Conservation (phyloP, 2,329 filamentous ascomycete genomes). For the Aspergillus calidoustus region DNA sequence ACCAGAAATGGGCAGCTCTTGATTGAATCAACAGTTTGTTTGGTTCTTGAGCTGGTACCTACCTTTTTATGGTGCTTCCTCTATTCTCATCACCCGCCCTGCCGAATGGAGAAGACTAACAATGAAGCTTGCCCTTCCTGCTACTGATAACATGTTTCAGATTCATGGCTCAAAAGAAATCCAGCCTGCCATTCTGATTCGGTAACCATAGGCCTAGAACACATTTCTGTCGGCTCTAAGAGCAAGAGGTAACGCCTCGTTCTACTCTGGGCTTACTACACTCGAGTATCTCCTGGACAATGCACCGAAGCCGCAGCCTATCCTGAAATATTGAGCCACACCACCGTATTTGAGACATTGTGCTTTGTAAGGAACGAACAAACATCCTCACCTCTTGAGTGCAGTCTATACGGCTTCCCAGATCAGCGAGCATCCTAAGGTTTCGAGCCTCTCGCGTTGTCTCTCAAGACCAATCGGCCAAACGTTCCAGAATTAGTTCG, state of each 20-base stretch:
- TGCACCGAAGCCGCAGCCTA: background rate
- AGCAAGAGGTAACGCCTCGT: background rate
- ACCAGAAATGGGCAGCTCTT: background rate
- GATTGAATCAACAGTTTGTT: background rate
- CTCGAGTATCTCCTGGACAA: background rate
- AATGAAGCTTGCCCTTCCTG: background rate
- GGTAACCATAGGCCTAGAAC: background rate
- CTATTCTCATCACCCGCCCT: background rate
- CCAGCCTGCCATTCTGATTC: background rate
- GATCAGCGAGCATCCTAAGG: background rate
- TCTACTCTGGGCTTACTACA: background rate
- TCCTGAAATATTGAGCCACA: background rate
- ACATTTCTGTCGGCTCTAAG: no score
- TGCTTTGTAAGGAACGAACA: background rate
- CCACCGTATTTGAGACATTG: background rate
- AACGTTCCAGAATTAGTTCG: background rate
- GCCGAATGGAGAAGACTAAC: background rate
- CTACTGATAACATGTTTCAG: background rate
- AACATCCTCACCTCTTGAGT: background rate
- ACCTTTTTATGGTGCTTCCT: background rate
- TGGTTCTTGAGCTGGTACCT: background rate
- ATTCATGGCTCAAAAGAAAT: background rate
- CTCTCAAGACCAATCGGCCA: background rate
- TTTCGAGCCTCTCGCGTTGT: background rate
- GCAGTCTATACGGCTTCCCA: background rate